Evolutionary conservation across 495 filamentous ascomycete genomes (phyloP).

Genomic region (Penicillium manginii): DNA sequence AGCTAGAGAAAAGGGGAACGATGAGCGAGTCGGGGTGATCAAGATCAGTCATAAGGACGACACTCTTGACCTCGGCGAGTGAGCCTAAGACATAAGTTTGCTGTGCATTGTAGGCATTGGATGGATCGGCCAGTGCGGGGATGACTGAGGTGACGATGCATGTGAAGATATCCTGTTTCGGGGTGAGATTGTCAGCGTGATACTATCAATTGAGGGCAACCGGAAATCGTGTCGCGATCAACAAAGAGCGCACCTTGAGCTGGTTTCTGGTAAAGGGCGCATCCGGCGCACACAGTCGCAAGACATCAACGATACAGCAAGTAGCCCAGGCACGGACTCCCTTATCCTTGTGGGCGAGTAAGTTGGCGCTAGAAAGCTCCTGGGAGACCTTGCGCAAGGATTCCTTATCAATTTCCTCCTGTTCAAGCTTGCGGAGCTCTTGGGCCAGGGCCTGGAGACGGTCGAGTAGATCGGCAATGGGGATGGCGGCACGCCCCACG

Average conservation of each 20-base stretch:
- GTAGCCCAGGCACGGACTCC: constrained; percentile 88
- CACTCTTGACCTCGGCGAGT: constrained; percentile 89
- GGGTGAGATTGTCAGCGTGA: constrained; percentile 10
- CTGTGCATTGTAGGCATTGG: constrained; percentile 88
- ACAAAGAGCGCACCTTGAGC: constrained; percentile 69
- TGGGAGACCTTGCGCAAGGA: constrained; percentile 84
- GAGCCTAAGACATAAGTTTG: constrained; percentile 89
- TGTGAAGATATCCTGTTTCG: constrained; percentile 82
- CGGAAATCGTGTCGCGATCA: constrained; percentile 6
- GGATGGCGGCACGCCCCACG: constrained; percentile 81
- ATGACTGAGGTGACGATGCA: constrained; percentile 83
- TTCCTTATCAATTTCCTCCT: constrained; percentile 81
- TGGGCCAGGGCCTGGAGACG: constrained; percentile 79
- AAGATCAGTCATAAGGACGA: constrained; percentile 91
- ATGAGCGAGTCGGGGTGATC: constrained; percentile 76
- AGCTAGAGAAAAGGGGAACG: constrained; percentile 76
- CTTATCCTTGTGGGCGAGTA: constrained; percentile 87
- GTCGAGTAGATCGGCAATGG: constrained; percentile 77
- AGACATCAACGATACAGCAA: constrained; percentile 90
- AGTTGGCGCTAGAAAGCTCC: constrained; percentile 79
- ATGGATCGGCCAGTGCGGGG: constrained; percentile 83
- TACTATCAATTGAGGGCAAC: background rate
- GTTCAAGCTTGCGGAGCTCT: constrained; percentile 84
- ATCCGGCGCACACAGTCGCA: constrained; percentile 91
- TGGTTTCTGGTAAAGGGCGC: constrained; percentile 90